Percentiles rank a stretch among this genome's conserved stretches.
phyloP scores from a whole-genome alignment of 805 yeast species.

The Teunomyces pallodes region DNA sequence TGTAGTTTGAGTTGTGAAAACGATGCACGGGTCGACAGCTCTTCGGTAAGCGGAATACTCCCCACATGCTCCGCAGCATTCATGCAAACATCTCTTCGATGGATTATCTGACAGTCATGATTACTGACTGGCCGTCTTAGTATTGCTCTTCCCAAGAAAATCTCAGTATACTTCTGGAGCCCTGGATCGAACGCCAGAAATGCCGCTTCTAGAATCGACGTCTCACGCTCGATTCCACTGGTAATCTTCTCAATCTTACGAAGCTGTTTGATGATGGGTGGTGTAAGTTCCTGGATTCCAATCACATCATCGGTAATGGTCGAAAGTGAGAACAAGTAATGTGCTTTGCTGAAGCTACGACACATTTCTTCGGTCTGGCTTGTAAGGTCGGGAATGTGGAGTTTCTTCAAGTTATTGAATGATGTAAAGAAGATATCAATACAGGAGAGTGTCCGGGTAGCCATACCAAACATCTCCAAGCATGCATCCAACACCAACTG shows the following conservation, averaged over 20 bases:
- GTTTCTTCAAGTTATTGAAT: constrained; percentile 36
- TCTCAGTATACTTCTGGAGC: constrained; percentile 34
- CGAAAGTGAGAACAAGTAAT: constrained; percentile 25
- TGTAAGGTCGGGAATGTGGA: constrained; percentile 32
- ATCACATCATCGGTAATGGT: constrained; percentile 30
- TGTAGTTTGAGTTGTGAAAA: constrained; percentile 23
- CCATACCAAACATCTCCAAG: constrained; percentile 11
- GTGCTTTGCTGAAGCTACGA: constrained; percentile 23
- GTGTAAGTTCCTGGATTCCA: constrained; percentile 18
- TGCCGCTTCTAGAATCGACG: constrained; percentile 25
- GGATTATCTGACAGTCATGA: constrained; percentile 31
- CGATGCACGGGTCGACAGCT: constrained; percentile 20
- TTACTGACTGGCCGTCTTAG: constrained; percentile 30
- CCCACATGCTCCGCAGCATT: constrained; percentile 44
- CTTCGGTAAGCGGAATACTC: constrained; percentile 39
- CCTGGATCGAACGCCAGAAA: constrained; percentile 33
- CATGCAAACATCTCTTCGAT: constrained; percentile 36
- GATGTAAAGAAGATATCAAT: constrained; percentile 37
- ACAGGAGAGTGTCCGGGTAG: constrained; percentile 29
- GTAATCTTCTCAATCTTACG: constrained; percentile 38
- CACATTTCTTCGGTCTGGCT: constrained; percentile 30
- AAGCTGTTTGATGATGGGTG: constrained; percentile 26
- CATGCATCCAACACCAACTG: constrained; percentile 9
- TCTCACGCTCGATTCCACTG: constrained; percentile 35
- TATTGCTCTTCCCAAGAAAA: constrained; percentile 40